Evolutionary conservation across 257 asterid species (phyloP).

Genomic region (Solanum piurae): DNA sequence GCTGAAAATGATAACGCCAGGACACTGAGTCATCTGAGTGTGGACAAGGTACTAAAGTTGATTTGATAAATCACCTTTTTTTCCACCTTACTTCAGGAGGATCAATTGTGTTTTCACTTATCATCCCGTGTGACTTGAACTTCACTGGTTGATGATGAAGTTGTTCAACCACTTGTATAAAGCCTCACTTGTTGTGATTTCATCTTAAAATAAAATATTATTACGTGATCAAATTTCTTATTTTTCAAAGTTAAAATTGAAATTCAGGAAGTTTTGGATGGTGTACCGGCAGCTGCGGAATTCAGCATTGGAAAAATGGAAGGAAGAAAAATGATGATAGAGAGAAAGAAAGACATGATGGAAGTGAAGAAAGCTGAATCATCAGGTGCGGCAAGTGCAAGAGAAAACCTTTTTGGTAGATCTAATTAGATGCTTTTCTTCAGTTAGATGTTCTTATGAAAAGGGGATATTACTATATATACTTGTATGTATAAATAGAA

Average conservation of each 20-base stretch:
- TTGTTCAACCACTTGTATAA: not conserved
- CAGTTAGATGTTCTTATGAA: not conserved
- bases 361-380: not conserved
- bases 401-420: not conserved
- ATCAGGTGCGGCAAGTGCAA: not conserved
- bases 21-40: not conserved
- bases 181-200: too few relatives aligned
- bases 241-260: not conserved
- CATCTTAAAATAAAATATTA: not conserved
- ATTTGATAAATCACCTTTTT: not conserved
- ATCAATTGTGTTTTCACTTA: too few relatives aligned
- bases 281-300: not conserved
- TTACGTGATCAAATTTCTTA: not conserved
- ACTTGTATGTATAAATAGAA: conserved; percentile 24
- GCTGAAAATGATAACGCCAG: not conserved
- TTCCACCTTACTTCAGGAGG: not conserved
- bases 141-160: not conserved
- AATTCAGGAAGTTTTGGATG: conserved; percentile 18
- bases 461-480: not conserved
- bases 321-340: conserved; percentile 30
- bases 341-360: not conserved
- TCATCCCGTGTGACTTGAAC: too few relatives aligned
- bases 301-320: not conserved
- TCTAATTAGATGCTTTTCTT: too few relatives aligned
- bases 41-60: not conserved